These are phyloP conservation scores for Cyclocybe aegerita DNA, from an alignment of 768 basidiomycete species.

Conservation along the genomic window DNA sequence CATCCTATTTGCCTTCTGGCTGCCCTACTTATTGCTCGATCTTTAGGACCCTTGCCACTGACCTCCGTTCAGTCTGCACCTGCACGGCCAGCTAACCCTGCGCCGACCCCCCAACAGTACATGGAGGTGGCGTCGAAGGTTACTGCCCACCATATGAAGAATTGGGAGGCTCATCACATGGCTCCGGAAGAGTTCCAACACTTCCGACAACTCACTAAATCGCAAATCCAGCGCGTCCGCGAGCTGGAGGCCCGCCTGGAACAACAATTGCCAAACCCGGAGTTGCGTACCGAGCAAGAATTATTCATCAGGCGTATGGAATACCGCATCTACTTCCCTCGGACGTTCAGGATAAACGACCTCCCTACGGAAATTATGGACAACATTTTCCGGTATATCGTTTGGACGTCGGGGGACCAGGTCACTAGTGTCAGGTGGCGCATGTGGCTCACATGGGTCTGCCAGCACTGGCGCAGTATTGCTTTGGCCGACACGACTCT, in stretches of 20 bases:
- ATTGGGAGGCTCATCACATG: slow-evolving; percentile 16
- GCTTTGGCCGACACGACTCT: slow-evolving; percentile 48
- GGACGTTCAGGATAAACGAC: slow-evolving; percentile 56
- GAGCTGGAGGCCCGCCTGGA: slow-evolving; percentile 14
- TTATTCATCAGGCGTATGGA: slow-evolving; percentile 33
- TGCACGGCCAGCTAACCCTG: neutral
- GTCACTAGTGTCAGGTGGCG: slow-evolving; percentile 36
- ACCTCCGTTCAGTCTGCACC: too few relatives aligned
- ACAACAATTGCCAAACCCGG: neutral
- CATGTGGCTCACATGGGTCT: slow-evolving; percentile 57
- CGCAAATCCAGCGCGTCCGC: slow-evolving; percentile 14
- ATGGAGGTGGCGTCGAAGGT: slow-evolving; percentile 4
- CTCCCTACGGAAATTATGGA: slow-evolving; percentile 66
- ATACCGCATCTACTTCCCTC: slow-evolving; percentile 28
- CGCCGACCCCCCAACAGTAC: neutral
- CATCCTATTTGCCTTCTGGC: too few relatives aligned
- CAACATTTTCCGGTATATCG: slow-evolving; percentile 61
- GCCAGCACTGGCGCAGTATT: slow-evolving; percentile 51
- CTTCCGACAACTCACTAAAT: slow-evolving; percentile 8
- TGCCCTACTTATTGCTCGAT: too few relatives aligned
- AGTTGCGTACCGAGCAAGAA: slow-evolving; percentile 21
- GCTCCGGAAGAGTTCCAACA: slow-evolving; percentile 9
- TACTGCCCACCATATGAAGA: slow-evolving; percentile 6
- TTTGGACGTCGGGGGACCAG: slow-evolving; percentile 48
- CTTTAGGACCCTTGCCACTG: too few relatives aligned